Evolutionary conservation across 2,329 filamentous ascomycete genomes (phyloP), one percentile per base, ranked within the genome.

Genomic region (Trichophyton equinum): DNA sequence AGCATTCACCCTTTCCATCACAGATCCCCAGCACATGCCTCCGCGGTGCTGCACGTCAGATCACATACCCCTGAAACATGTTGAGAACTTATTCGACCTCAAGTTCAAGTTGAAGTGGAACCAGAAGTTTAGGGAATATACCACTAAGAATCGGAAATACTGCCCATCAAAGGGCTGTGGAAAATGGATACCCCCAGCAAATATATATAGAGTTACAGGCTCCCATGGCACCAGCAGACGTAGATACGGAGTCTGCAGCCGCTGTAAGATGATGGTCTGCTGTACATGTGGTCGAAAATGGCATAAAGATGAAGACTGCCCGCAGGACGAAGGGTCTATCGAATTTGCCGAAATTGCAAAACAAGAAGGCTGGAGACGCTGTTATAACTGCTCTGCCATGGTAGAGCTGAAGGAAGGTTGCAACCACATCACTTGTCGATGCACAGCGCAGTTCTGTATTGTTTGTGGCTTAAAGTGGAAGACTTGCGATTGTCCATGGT

Each of bases 391-490:
- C 75, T 85, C 82, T 66, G 81, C 82, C 36, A 83, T 88, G 77
- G 87, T 95, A 51, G 88, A 95, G 72, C 76, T 90, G 57, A 86
- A 86, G 66, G 88, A 92, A 72, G 89, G 89, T 51, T 91, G 87
- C 73, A 91, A 92, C 74, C 90, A 92, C 71, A 92, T 95, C 83
- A 90, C 84, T 30, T 95, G 90, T 71, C 87, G 85, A 60, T 95
- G 91, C 69, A 86, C 83, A 60, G 88, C 88, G 30, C 82, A 95
- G 67, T 95, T 95, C 69, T 96, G 91, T 75, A 91, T 94, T 82
- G 81, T 89, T 27, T 96, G 91, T 70, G 90, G 88, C 22, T 71
- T 78, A 36, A 87, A 87, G 67, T 95, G 90, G 89, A 92, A 89
- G 74, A 85, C 80, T 0, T 95, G 90, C 69, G 84, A 88, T 59